Percentiles rank a stretch among this genome's conserved stretches.
Conservation (phyloP, 2,329 filamentous ascomycete genomes). For the Beauveria sp. region DNA sequence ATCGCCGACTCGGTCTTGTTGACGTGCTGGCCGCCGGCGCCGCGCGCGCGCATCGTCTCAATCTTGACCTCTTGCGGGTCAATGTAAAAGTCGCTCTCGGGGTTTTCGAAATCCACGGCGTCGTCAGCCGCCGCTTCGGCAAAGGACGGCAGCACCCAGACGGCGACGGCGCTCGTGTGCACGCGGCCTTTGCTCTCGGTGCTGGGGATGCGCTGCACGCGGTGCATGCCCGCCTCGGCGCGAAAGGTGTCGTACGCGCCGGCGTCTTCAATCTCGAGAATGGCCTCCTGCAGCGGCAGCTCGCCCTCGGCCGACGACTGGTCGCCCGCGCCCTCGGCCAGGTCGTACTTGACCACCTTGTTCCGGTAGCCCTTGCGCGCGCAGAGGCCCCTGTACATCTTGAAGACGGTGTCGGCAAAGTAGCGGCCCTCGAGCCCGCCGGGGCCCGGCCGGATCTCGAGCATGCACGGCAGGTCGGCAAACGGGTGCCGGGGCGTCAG, state of each 20-base stretch:
- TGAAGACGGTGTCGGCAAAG: slow-evolving; percentile 78
- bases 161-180: slow-evolving; percentile 86
- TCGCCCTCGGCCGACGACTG: slow-evolving; percentile 50
- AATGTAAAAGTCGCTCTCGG: slow-evolving; percentile 85
- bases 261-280: slow-evolving; percentile 70
- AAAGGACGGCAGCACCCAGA: slow-evolving; percentile 86
- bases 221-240: slow-evolving; percentile 87
- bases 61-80: slow-evolving; percentile 72
- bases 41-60: slow-evolving; percentile 87
- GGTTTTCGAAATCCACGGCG: slow-evolving; percentile 65
- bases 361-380: slow-evolving; percentile 56
- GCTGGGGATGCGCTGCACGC: slow-evolving; percentile 85
- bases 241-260: slow-evolving; percentile 78
- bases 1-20: slow-evolving; percentile 98
- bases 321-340: slow-evolving; percentile 55
- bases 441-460: slow-evolving; percentile 87
- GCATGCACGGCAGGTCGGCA: slow-evolving; percentile 76
- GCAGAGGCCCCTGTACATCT: slow-evolving; percentile 85
- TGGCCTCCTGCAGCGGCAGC: slow-evolving; percentile 71
- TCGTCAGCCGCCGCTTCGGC: slow-evolving; percentile 43
- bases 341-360: slow-evolving; percentile 72
- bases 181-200: slow-evolving; percentile 88
- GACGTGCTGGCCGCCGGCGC: slow-evolving; percentile 93
- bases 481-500: slow-evolving; percentile 87
- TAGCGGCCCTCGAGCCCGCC: slow-evolving; percentile 87